A percentile compares a stretch with the other conserved stretches of the same genome.
These are phyloP conservation scores for Gliomastix tumulicola DNA, from an alignment of 2,329 filamentous ascomycete species.

Conservation along the genomic window DNA sequence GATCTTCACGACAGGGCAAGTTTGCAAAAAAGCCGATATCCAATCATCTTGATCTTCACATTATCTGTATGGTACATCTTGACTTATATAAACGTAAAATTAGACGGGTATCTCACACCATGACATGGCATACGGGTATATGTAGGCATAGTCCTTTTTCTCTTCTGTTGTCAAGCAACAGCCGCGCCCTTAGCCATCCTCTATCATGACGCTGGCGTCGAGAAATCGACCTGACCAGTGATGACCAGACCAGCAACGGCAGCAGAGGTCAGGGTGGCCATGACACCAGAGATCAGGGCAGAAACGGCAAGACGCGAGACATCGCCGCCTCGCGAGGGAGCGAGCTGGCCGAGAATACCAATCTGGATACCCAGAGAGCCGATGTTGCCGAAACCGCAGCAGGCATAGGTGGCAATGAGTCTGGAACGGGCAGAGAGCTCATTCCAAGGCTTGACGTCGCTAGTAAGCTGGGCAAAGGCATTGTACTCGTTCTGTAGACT, in stretches of 20 bases:
- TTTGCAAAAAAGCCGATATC: no score
- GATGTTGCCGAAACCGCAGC: conserved; percentile 81
- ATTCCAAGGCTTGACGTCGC: conserved; percentile 49
- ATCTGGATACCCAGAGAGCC: conserved; percentile 85
- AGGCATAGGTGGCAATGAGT: conserved; percentile 79
- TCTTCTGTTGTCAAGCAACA: no score
- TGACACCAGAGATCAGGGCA: conserved; percentile 69
- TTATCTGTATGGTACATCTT: no score
- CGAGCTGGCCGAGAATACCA: conserved; percentile 76
- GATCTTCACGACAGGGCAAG: no score
- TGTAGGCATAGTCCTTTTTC: no score
- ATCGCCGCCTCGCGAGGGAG: conserved; percentile 66
- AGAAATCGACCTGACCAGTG: conserved; percentile 45
- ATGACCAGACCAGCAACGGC: conserved; percentile 72
- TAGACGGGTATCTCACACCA: no score
- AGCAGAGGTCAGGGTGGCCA: conserved; percentile 74
- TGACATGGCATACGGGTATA: no score
- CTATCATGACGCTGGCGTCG: no score
- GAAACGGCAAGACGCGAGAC: conserved; percentile 70
- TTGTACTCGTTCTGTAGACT: conserved; percentile 67
- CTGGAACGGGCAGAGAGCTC: conserved; percentile 61
- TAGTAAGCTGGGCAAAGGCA: conserved; percentile 54
- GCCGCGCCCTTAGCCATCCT: no score
- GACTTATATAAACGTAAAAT: no score
- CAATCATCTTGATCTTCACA: no score